Percentiles rank a stretch among this genome's conserved stretches.
Evolutionary conservation across 2,329 filamentous ascomycete genomes (phyloP).

Genomic region (Clarireedia paspali): DNA sequence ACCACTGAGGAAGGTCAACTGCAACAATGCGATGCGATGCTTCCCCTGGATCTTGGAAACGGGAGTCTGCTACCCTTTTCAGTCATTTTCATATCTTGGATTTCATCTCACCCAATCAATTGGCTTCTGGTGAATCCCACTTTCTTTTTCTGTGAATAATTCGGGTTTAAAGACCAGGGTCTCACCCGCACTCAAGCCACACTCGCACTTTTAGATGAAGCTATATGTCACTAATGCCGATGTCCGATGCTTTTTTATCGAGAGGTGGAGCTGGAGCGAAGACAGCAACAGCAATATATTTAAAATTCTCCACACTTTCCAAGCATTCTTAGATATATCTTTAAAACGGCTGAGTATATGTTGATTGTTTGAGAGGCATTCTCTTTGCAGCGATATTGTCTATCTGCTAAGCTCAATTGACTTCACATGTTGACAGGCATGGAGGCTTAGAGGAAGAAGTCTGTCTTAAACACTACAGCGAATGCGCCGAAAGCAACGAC

Average conservation of each 20-base stretch:
- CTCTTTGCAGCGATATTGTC: too few species aligned
- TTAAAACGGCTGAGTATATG: not conserved
- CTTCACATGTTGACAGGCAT: not conserved
- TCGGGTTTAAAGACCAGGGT: not conserved
- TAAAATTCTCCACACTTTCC: not conserved
- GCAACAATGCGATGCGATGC: not conserved
- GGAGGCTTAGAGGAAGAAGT: not conserved
- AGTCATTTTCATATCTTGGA: not conserved
- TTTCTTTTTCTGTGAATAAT: not conserved
- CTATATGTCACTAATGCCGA: not conserved
- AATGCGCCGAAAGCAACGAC: slow-evolving; percentile 6
- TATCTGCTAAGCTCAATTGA: too few species aligned
- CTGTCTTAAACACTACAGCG: not conserved
- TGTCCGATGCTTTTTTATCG: not conserved
- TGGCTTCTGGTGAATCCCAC: not conserved
- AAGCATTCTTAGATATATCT: not conserved
- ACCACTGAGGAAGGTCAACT: too few species aligned
- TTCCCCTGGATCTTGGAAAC: too few species aligned
- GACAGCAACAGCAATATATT: not conserved
- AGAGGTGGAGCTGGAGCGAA: not conserved
- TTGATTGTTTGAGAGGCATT: too few species aligned
- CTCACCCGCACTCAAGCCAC: not conserved
- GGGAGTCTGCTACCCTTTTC: not conserved
- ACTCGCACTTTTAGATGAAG: not conserved
- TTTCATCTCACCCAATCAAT: not conserved